Percentiles rank a stretch among this genome's conserved stretches.
Conservation (phyloP, 2,329 filamentous ascomycete genomes). For the Aspergillaceae sp. region DNA sequence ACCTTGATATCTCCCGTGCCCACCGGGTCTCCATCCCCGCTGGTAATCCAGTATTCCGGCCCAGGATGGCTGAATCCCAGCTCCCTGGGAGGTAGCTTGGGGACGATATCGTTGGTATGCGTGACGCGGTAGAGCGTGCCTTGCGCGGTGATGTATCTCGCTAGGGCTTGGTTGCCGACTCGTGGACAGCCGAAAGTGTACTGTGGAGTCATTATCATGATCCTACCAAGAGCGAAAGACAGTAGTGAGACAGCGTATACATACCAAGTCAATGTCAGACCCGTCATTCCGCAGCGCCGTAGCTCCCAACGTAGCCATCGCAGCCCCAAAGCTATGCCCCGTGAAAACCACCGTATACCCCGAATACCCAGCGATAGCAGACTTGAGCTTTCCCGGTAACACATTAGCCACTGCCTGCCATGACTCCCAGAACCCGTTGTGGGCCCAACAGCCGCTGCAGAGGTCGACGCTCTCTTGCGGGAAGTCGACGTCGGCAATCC, state of each 20-base stretch:
- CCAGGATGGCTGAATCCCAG: constrained; percentile 29
- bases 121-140: constrained; percentile 30
- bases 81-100: constrained; percentile 27
- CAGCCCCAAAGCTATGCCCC: constrained; percentile 46
- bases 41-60: constrained; percentile 36
- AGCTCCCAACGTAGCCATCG: constrained; percentile 42
- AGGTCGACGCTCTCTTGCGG: constrained; percentile 25
- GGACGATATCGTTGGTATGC: constrained; percentile 31
- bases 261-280: constrained; percentile 35
- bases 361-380: constrained; percentile 24
- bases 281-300: constrained; percentile 38
- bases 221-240: not conserved
- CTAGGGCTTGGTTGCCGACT: constrained; percentile 32
- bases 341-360: constrained; percentile 38
- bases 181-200: constrained; percentile 38
- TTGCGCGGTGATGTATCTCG: constrained; percentile 31
- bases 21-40: constrained; percentile 18
- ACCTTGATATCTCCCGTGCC: constrained; percentile 24
- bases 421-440: constrained; percentile 41
- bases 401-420: constrained; percentile 33
- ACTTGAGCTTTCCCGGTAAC: constrained; percentile 32
- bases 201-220: constrained; percentile 13
- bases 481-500: constrained; percentile 27
- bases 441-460: constrained; percentile 38
- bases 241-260: constrained; percentile 8